Evolutionary conservation across 1,284 basidiomycete species (phyloP).

Genomic region (Ustilago trichophora): DNA sequence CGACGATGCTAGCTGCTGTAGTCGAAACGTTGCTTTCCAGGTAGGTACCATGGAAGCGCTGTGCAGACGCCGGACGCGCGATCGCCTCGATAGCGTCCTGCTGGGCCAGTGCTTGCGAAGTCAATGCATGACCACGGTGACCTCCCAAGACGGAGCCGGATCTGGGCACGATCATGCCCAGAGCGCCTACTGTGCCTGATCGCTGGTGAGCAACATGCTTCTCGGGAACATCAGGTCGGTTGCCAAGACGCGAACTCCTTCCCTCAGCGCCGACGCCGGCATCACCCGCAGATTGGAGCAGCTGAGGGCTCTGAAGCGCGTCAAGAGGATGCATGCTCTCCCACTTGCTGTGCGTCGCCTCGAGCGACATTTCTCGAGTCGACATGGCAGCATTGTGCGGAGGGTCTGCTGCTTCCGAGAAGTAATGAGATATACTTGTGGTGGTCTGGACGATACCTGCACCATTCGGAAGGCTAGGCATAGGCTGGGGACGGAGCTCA

Average conservation of each 20-base stretch:
- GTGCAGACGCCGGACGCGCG: constrained; percentile 35
- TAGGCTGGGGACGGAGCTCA: constrained; percentile 25
- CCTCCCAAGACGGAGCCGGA: constrained; percentile 20
- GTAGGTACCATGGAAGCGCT: constrained; percentile 27
- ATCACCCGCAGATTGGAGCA: neutral
- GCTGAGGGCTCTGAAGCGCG: constrained; percentile 7
- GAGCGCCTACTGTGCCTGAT: constrained; percentile 26
- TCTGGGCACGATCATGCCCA: constrained; percentile 21
- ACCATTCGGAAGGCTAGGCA: constrained; percentile 6
- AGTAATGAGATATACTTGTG: neutral
- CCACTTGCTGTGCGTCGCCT: constrained; percentile 13
- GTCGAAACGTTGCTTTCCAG: constrained; percentile 28
- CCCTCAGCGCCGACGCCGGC: constrained; percentile 14
- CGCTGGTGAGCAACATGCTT: constrained; percentile 22
- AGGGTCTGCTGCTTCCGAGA: neutral
- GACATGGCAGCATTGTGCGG: neutral
- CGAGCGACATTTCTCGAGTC: constrained; percentile 7
- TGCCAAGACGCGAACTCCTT: constrained; percentile 39
- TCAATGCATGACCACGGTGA: constrained; percentile 20
- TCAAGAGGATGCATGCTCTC: constrained; percentile 12
- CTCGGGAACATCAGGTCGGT: constrained; percentile 7
- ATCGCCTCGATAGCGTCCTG: constrained; percentile 24
- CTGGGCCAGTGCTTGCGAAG: constrained; percentile 27
- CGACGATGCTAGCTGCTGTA: constrained; percentile 29
- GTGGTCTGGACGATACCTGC: neutral